These are phyloP conservation scores for Coprinellus micaceus DNA, from an alignment of 768 basidiomycete genomes.

Conservation along the genomic window DNA sequence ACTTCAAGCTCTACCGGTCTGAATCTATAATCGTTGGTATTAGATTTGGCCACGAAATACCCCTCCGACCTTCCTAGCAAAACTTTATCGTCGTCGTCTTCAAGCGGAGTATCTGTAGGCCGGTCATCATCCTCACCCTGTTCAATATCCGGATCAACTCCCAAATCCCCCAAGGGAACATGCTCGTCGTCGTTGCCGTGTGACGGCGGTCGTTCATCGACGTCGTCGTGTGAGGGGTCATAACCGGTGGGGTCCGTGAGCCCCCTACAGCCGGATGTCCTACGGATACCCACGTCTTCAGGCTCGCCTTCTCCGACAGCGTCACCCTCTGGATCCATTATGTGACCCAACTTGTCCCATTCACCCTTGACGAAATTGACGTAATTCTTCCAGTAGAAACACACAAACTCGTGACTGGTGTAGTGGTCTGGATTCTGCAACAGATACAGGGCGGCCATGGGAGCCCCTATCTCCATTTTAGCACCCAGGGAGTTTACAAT, in stretches of 20 bases:
- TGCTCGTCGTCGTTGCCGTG: not conserved
- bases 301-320: too few species aligned
- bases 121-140: not conserved
- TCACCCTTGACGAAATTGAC: not conserved
- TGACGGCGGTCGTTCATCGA: not conserved
- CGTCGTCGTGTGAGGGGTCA: not conserved
- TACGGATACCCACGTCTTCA: not conserved
- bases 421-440: slow-evolving; percentile 28
- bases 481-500: slow-evolving; percentile 25
- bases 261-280: not conserved
- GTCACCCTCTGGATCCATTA: too few species aligned
- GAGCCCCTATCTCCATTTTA: slow-evolving; percentile 25
- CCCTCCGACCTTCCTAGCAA: not conserved
- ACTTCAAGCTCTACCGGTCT: not conserved
- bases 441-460: slow-evolving; percentile 24
- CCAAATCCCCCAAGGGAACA: not conserved
- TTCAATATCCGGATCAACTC: not conserved
- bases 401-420: slow-evolving; percentile 22
- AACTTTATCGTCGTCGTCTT: not conserved
- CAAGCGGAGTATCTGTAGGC: not conserved
- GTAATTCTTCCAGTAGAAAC: slow-evolving; percentile 22
- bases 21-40: not conserved
- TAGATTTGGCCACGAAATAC: not conserved
- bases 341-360: not conserved
- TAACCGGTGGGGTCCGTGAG: not conserved